Base-by-base conservation (phyloP, 2,329 filamentous ascomycete genomes). In the Mycosphaerella sp. region DNA sequence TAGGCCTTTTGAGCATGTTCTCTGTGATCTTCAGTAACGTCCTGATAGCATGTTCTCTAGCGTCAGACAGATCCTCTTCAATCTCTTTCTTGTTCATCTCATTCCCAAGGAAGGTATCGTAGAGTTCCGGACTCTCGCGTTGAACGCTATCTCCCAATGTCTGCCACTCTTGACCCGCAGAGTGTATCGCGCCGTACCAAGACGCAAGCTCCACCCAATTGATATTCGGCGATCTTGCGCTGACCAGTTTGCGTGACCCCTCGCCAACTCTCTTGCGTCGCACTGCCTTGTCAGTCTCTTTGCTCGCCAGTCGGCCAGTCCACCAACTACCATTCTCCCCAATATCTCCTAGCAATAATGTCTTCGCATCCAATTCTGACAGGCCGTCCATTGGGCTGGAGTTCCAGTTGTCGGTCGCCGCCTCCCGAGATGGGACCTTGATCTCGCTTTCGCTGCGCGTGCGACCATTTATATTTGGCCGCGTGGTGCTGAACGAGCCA, bases 291-390 rank as follows among this genome's bases (percentile, higher is more conserved):
- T 67, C 67, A 2, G 62, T 59, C 2, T 56, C 56, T 29, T 65
- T 64, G n/a, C 64, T 71, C 21, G 70, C 60, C 50, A 69, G 52
- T 46, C 78, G 78, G 1, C 85, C 86, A 45, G 85, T 84, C 87
- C 87, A 92, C 88, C 87, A 92, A 6, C 80, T 81, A 2, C 86
- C 87, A 65, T 93, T 93, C 66, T 93, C 88, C 1, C 84, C 86
- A 60, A 91, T 78, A 63, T 91, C 82, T 2, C 87, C 87, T 2
- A 91, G 69, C 6, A 90, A 74, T 17, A 92, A 73, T 4, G 86
- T 79, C 65, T 90, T 93, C 1, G 85, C 81, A 66, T 93, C 88
- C 17, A 90, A 71, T 47, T 87, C 84, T 36, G 78, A 78, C 3
- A 83, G 56, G 10, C 69, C 26, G 73, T 72, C 42, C 71, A 68